These are phyloP conservation scores for Areca catechu DNA, from an alignment of 176 grass and related monocot species.

Conservation along the genomic window DNA sequence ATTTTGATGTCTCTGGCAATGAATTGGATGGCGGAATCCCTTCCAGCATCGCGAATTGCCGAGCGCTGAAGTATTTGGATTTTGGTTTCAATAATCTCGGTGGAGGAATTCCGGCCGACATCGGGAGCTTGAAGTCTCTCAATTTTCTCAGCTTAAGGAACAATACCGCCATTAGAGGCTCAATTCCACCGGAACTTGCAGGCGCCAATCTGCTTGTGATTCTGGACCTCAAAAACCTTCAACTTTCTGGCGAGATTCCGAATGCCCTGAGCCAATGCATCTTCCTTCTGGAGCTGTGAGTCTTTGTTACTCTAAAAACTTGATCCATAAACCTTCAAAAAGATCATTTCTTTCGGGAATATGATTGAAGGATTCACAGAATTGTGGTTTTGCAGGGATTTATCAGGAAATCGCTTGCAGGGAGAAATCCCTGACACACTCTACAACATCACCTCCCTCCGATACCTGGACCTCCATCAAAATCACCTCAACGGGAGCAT, in stretches of 20 bases:
- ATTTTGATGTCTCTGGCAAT: constrained; percentile 77
- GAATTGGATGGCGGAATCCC: constrained; percentile 45
- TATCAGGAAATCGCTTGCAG: constrained; percentile 61
- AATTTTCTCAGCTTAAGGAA: constrained; percentile 46
- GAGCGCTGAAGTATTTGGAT: constrained; percentile 52
- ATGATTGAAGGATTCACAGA: constrained; percentile 21
- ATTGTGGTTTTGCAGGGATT: constrained; percentile 40
- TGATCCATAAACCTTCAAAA: constrained; percentile 2
- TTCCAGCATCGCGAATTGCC: constrained; percentile 41
- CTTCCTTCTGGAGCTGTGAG: constrained; percentile 92
- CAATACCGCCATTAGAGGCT: constrained; percentile 40
- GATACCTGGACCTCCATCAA: constrained; percentile 53
- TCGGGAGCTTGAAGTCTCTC: constrained; percentile 63
- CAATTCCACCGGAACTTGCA: constrained; percentile 54
- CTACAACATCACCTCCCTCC: constrained; percentile 72
- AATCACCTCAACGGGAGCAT: constrained; percentile 58
- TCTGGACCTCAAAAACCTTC: constrained; percentile 60
- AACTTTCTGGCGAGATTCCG: constrained; percentile 70
- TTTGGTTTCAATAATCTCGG: constrained; percentile 59
- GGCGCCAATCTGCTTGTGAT: constrained; percentile 65
- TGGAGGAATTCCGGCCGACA: constrained; percentile 47
- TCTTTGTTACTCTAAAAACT: neutral
- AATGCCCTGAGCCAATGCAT: constrained; percentile 49
- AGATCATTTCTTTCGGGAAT: constrained; percentile 23
- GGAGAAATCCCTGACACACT: constrained; percentile 59